A percentile compares a stretch with the other conserved stretches of the same genome.
Conservation (phyloP, 805 yeast genomes). For the Ogataea thermomethanolica region DNA sequence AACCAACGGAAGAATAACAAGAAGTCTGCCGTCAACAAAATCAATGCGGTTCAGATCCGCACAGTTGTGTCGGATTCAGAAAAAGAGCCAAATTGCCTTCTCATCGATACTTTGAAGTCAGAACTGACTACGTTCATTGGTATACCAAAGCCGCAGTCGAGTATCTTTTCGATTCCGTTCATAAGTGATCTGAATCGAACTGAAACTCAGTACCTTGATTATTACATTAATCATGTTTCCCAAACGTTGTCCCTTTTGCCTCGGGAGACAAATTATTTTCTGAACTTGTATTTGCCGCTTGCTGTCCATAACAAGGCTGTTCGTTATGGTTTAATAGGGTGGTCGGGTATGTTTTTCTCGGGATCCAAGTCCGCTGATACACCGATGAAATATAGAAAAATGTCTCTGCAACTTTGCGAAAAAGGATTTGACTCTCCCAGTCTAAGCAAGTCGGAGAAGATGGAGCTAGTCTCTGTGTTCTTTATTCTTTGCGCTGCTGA, state of each 20-base stretch:
- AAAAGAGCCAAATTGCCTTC: neutral
- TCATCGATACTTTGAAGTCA: neutral
- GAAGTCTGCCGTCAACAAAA: neutral
- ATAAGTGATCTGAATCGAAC: constrained; percentile 6
- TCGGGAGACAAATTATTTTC: constrained; percentile 45
- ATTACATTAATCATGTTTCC: constrained; percentile 44
- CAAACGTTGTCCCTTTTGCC: constrained; percentile 49
- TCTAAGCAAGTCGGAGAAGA: constrained; percentile 6
- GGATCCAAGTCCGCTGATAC: constrained; percentile 8
- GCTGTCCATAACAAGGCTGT: constrained; percentile 46
- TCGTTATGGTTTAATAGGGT: constrained; percentile 47
- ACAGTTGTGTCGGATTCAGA: neutral
- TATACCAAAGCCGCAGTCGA: neutral
- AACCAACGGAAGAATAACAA: constrained; percentile 7
- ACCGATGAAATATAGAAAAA: constrained; percentile 3
- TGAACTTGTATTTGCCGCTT: constrained; percentile 50
- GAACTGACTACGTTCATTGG: neutral
- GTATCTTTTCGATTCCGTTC: constrained; percentile 13
- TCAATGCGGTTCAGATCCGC: neutral
- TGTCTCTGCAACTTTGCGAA: constrained; percentile 10
- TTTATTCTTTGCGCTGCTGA: constrained; percentile 25
- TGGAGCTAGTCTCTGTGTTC: constrained; percentile 20
- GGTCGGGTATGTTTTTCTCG: constrained; percentile 40
- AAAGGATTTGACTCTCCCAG: constrained; percentile 5
- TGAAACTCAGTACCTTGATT: constrained; percentile 37